Conservation (phyloP, 345 rosid genomes). For the Heritiera littoralis region DNA sequence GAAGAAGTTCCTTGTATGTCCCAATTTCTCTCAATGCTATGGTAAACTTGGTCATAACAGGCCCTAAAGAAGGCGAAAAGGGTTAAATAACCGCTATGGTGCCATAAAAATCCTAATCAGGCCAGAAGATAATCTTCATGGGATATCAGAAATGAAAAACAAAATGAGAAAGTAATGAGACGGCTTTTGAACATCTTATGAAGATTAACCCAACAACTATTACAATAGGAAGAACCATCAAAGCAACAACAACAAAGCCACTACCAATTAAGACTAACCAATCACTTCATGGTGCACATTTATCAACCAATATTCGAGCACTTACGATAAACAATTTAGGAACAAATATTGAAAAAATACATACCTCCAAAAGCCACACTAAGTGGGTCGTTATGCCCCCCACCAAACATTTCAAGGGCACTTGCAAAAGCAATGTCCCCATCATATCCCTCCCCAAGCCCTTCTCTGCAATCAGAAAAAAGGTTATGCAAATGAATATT, state of each 20-base stretch:
- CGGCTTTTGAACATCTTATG: slow-evolving; percentile 1
- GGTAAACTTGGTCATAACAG: slow-evolving; percentile 99
- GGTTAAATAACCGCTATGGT: slow-evolving; percentile 21
- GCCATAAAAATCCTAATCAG: background rate
- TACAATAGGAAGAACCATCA: background rate
- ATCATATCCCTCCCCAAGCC: slow-evolving; percentile 96
- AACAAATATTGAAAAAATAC: slow-evolving; percentile 14
- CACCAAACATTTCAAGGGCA: slow-evolving; percentile 96
- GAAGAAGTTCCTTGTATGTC: slow-evolving; percentile 95
- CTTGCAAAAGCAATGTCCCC: slow-evolving; percentile 96
- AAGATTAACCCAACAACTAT: background rate
- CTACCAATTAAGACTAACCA: background rate
- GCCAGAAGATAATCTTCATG: slow-evolving; percentile 7
- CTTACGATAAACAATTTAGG: background rate
- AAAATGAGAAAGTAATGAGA: background rate
- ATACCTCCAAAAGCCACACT: slow-evolving; percentile 99
- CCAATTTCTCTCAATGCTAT: slow-evolving; percentile 99
- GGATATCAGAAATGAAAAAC: background rate
- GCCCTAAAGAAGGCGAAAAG: slow-evolving; percentile 55
- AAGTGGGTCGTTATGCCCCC: slow-evolving; percentile 98
- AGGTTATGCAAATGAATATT: slow-evolving; percentile 17
- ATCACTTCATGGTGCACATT: slow-evolving; percentile 17
- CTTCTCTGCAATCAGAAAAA: slow-evolving; percentile 66
- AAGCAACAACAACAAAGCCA: background rate
- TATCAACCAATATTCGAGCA: background rate